Percentiles rank a stretch among this genome's conserved stretches.
phyloP scores from a whole-genome alignment of 345 rosid genomes.

The Citrus maxima region DNA sequence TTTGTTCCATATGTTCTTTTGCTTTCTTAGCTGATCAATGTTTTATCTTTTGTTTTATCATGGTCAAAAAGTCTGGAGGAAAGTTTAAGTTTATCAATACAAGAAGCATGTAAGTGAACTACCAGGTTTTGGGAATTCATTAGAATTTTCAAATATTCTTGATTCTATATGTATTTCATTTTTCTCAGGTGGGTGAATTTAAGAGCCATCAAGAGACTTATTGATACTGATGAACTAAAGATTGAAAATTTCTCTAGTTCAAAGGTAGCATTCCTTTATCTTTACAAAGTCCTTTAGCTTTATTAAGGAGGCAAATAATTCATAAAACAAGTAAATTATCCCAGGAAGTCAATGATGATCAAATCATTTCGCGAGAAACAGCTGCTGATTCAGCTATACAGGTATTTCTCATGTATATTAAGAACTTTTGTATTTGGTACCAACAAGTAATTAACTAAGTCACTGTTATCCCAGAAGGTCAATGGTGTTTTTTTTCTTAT shows the following conservation, averaged over 20 bases:
- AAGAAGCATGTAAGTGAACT: conserved; percentile 45
- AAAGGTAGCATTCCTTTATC: conserved; percentile 27
- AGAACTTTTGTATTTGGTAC: background rate
- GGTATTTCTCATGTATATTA: conserved; percentile 24
- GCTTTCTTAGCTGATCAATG: conserved; percentile 11
- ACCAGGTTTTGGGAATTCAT: background rate
- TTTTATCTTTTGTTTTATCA: conserved; percentile 11
- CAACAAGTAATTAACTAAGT: background rate
- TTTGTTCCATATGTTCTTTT: background rate
- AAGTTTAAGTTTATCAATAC: conserved; percentile 49
- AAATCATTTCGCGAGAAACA: conserved; percentile 22
- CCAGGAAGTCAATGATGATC: conserved; percentile 22
- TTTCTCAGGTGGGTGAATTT: conserved; percentile 53
- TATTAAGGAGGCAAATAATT: background rate
- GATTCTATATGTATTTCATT: conserved; percentile 2
- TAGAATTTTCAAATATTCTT: background rate
- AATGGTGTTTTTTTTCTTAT: conserved; percentile 5
- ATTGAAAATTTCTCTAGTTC: conserved; percentile 21
- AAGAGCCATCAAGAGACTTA: conserved; percentile 46
- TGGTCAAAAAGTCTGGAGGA: conserved; percentile 30
- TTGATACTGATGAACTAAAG: conserved; percentile 34
- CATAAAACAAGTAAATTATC: background rate
- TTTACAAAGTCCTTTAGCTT: background rate
- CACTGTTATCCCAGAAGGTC: too few relatives aligned
- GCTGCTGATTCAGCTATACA: conserved; percentile 32